Evolutionary conservation across 768 basidiomycete species (phyloP).

Genomic region (Cystofilobasidium macerans): DNA sequence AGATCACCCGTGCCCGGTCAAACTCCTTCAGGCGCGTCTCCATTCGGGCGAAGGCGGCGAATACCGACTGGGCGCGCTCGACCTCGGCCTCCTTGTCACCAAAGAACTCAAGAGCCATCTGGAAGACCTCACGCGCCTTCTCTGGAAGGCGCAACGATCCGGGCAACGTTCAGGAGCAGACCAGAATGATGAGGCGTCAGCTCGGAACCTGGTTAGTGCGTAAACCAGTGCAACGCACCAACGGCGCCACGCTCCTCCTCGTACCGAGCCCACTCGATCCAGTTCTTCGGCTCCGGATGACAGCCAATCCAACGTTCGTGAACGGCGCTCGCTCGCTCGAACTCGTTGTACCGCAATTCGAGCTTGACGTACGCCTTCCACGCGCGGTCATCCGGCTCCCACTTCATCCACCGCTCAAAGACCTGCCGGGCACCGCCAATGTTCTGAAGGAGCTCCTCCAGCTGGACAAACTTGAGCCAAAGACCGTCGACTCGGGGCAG

Average conservation of each 20-base stretch:
- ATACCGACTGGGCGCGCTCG: slow-evolving; percentile 82
- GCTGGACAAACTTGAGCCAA: slow-evolving; percentile 99
- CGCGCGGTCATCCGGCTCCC: slow-evolving; percentile 97
- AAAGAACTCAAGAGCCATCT: slow-evolving; percentile 79
- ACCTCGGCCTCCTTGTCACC: slow-evolving; percentile 74
- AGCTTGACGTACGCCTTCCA: slow-evolving; percentile 97
- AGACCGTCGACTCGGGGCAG: slow-evolving; percentile 92
- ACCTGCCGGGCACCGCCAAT: slow-evolving; percentile 93
- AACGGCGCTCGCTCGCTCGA: slow-evolving; percentile 79
- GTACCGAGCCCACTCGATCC: slow-evolving; percentile 58
- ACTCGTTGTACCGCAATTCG: slow-evolving; percentile 82
- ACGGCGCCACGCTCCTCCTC: slow-evolving; percentile 46
- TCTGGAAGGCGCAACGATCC: slow-evolving; percentile 35
- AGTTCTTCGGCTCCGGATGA: slow-evolving; percentile 53
- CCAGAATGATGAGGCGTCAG: not conserved
- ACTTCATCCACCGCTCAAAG: slow-evolving; percentile 98
- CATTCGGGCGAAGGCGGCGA: slow-evolving; percentile 90
- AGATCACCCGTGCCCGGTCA: slow-evolving; percentile 91
- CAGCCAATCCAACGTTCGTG: slow-evolving; percentile 48
- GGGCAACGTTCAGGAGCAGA: too few relatives aligned
- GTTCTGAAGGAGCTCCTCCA: slow-evolving; percentile 93
- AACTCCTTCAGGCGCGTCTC: slow-evolving; percentile 92
- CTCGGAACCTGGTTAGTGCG: not conserved
- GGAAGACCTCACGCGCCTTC: slow-evolving; percentile 76
- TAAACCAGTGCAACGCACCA: not conserved